These are phyloP conservation scores for Sordariomycetes sp. DNA, from an alignment of 2,329 filamentous ascomycete species.

Conservation along the genomic window DNA sequence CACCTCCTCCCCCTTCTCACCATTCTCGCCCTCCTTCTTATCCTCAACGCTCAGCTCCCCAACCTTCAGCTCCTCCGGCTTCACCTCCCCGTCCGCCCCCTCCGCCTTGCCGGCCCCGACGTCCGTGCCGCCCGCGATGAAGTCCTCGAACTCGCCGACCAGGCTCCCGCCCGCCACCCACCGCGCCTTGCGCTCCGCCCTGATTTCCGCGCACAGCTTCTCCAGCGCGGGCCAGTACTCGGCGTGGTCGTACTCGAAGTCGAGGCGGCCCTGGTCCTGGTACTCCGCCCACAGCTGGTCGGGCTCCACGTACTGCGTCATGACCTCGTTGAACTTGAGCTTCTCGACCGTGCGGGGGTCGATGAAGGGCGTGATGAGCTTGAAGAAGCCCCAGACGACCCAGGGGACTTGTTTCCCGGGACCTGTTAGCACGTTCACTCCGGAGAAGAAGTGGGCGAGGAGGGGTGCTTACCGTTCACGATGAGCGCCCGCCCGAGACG, in stretches of 20 bases:
- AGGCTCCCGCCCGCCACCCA: conserved; percentile 74
- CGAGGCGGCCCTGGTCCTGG: conserved; percentile 57
- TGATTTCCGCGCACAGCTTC: conserved; percentile 56
- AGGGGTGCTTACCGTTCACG: conserved; percentile 57
- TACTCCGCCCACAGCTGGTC: conserved; percentile 74
- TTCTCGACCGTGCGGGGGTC: conserved; percentile 90
- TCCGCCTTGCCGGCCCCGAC: background rate
- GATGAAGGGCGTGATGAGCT: conserved; percentile 90
- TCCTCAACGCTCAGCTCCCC: conserved; percentile 7
- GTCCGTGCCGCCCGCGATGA: conserved; percentile 53
- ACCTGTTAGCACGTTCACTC: background rate
- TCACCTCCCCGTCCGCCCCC: conserved; percentile 15
- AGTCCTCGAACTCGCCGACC: conserved; percentile 80
- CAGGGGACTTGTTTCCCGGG: conserved; percentile 57
- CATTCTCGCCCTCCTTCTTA: conserved; percentile 1
- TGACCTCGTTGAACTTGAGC: conserved; percentile 94
- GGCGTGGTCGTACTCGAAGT: conserved; percentile 86
- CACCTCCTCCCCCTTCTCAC: background rate
- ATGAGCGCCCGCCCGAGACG: conserved; percentile 80
- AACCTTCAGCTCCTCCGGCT: conserved; percentile 21
- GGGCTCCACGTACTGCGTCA: conserved; percentile 68
- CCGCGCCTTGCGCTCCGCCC: conserved; percentile 50
- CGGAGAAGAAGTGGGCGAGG: conserved; percentile 5
- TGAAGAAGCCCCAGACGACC: conserved; percentile 90
- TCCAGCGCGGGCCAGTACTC: conserved; percentile 83